Conservation (phyloP, 2,329 filamentous ascomycete species). For the Graphilbum ipis-grandicollis region DNA sequence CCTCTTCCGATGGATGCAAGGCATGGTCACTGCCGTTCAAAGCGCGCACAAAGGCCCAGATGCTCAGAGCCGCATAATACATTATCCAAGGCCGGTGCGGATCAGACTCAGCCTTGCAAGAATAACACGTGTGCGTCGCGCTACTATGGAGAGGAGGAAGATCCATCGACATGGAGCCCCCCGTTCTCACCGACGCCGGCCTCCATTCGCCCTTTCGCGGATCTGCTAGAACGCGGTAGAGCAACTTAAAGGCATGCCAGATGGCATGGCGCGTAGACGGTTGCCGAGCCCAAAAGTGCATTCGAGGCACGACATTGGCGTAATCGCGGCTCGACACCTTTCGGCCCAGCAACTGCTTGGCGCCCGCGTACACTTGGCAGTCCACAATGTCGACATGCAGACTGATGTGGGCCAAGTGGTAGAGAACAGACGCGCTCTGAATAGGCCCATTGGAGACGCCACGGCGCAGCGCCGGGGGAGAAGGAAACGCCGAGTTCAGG, state of each 20-base stretch:
- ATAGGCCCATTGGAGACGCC: slow-evolving; percentile 52
- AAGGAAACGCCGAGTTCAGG: slow-evolving; percentile 35
- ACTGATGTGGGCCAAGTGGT: slow-evolving; percentile 91
- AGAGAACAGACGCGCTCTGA: slow-evolving; percentile 74
- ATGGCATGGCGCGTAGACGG: slow-evolving; percentile 64
- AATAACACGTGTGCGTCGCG: slow-evolving; percentile 71
- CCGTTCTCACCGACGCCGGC: slow-evolving; percentile 17
- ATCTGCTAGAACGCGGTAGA: slow-evolving; percentile 55
- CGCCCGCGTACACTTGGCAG: slow-evolving; percentile 86
- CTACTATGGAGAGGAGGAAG: slow-evolving; percentile 51
- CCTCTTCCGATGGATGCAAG: no score
- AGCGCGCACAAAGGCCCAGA: slow-evolving; percentile 90
- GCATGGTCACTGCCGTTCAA: no score
- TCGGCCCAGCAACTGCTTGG: slow-evolving; percentile 68
- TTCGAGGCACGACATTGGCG: slow-evolving; percentile 59
- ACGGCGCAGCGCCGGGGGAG: slow-evolving; percentile 31
- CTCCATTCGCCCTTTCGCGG: slow-evolving; percentile 17
- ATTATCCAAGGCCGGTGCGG: slow-evolving; percentile 90
- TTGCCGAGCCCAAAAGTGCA: slow-evolving; percentile 74
- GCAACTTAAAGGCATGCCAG: slow-evolving; percentile 68
- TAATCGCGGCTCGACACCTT: slow-evolving; percentile 72
- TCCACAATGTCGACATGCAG: slow-evolving; percentile 98
- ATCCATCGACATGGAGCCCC: slow-evolving; percentile 21
- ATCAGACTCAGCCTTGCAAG: slow-evolving; percentile 66
- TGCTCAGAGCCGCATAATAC: slow-evolving; percentile 79